These are phyloP conservation scores for Cantharellus cinnabarinus DNA, from an alignment of 768 basidiomycete species.

Conservation along the genomic window DNA sequence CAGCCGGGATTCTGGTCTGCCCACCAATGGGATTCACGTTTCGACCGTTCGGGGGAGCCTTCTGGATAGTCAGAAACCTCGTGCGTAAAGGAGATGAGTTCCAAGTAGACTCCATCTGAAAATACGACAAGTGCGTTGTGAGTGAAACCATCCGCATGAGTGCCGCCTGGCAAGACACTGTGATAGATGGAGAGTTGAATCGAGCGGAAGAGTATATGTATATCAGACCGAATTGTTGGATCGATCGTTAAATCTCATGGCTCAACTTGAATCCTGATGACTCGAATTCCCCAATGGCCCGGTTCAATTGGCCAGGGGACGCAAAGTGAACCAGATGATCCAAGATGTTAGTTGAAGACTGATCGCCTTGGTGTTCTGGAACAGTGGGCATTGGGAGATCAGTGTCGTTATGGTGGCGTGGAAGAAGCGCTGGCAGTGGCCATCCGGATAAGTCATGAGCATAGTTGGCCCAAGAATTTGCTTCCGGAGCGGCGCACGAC, in stretches of 20 bases:
- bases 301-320: conserved; percentile 34
- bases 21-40: conserved; percentile 34
- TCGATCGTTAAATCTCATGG: conserved; percentile 7
- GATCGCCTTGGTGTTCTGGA: not conserved
- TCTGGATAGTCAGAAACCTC: conserved; percentile 29
- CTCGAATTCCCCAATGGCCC: conserved; percentile 31
- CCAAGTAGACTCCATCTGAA: conserved; percentile 40
- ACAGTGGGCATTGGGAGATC: not conserved
- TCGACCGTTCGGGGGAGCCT: conserved; percentile 23
- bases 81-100: conserved; percentile 46
- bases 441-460: too few relatives aligned
- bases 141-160: conserved; percentile 40
- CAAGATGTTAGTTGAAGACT: conserved; percentile 21
- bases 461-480: too few relatives aligned
- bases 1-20: conserved; percentile 34
- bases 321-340: conserved; percentile 62
- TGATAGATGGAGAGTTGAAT: not conserved
- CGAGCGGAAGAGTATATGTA: not conserved
- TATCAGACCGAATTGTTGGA: not conserved
- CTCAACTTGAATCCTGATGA: conserved; percentile 44
- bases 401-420: not conserved
- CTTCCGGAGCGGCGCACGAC: too few relatives aligned
- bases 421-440: too few relatives aligned
- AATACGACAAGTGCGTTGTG: conserved; percentile 46
- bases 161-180: conserved; percentile 48